A percentile compares a stretch with the other conserved stretches of the same genome.
Conservation (phyloP, 2,329 filamentous ascomycete genomes). For the Scleromitrula shiraiana region DNA sequence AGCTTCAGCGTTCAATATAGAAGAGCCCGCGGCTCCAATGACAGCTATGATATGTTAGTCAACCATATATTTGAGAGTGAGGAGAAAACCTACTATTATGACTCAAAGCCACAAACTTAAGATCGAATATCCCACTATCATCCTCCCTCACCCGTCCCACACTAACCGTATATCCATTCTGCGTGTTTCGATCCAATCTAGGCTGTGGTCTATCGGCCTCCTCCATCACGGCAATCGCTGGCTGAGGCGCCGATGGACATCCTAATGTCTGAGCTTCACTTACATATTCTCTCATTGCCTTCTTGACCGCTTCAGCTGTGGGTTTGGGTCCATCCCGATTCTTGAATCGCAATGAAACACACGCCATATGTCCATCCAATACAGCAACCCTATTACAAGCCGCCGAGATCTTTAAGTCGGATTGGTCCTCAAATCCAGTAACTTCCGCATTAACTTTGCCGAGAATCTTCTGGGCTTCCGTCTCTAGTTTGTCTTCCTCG, state of each 20-base stretch:
- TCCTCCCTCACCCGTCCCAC: slow-evolving; percentile 78
- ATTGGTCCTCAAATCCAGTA: slow-evolving; percentile 71
- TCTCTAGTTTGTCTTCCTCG: slow-evolving; percentile 94
- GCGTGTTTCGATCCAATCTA: slow-evolving; percentile 76
- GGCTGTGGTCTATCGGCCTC: slow-evolving; percentile 88
- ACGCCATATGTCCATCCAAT: slow-evolving; percentile 91
- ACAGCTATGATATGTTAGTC: slow-evolving; percentile 48
- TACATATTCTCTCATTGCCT: slow-evolving; percentile 71
- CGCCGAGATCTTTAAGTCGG: slow-evolving; percentile 67
- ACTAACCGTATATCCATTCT: slow-evolving; percentile 81
- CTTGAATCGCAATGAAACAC: slow-evolving; percentile 78
- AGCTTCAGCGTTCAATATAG: slow-evolving; percentile 89
- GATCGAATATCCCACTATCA: slow-evolving; percentile 81
- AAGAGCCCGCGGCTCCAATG: slow-evolving; percentile 92
- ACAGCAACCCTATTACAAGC: slow-evolving; percentile 94
- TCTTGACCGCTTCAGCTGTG: slow-evolving; percentile 65
- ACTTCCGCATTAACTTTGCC: slow-evolving; percentile 63
- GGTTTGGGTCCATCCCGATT: slow-evolving; percentile 57
- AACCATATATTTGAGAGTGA: not conserved
- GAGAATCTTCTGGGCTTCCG: slow-evolving; percentile 90
- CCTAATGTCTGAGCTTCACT: slow-evolving; percentile 76
- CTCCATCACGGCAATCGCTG: slow-evolving; percentile 81
- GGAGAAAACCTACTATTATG: slow-evolving; percentile 51
- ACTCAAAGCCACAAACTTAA: slow-evolving; percentile 89
- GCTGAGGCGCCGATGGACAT: slow-evolving; percentile 76